Evolutionary conservation across 75 land plant species (phyloP).

Genomic region (Sequoiadendron giganteum): DNA sequence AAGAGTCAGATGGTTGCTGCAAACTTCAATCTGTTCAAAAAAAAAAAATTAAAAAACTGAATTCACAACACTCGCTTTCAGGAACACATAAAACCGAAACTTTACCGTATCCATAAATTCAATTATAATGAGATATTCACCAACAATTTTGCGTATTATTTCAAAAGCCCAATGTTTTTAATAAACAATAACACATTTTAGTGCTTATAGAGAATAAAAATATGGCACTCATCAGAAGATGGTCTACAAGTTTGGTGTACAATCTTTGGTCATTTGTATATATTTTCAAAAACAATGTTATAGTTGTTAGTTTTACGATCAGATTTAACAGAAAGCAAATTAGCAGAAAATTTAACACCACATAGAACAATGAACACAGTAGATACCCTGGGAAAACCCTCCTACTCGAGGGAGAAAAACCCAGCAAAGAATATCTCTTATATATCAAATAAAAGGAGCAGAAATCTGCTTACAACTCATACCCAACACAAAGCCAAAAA

Average conservation of each 20-base stretch:
- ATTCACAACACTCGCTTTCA: not conserved
- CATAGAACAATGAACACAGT: too few species aligned
- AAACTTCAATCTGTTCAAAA: conserved; percentile 59
- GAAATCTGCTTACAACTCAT: too few species aligned
- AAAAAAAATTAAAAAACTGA: not conserved
- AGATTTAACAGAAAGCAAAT: too few species aligned
- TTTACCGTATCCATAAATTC: not conserved
- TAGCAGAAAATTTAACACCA: too few species aligned
- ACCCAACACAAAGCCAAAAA: too few species aligned
- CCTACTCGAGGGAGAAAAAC: too few species aligned
- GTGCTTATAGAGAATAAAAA: not conserved
- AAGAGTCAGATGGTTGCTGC: conserved; percentile 74
- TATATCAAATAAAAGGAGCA: too few species aligned
- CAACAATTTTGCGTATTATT: not conserved
- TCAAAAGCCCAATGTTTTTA: not conserved
- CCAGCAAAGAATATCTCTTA: too few species aligned
- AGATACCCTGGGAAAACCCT: too few species aligned
- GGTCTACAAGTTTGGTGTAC: not conserved
- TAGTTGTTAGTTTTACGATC: too few species aligned
- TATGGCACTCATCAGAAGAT: not conserved
- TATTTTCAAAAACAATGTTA: too few species aligned
- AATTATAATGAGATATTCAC: not conserved
- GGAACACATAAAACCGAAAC: not conserved
- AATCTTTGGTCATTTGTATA: not conserved
- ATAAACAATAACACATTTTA: too few species aligned